These are phyloP conservation scores for Tetrahymena borealis DNA, from an alignment of 73 alveolate species.

Conservation along the genomic window DNA sequence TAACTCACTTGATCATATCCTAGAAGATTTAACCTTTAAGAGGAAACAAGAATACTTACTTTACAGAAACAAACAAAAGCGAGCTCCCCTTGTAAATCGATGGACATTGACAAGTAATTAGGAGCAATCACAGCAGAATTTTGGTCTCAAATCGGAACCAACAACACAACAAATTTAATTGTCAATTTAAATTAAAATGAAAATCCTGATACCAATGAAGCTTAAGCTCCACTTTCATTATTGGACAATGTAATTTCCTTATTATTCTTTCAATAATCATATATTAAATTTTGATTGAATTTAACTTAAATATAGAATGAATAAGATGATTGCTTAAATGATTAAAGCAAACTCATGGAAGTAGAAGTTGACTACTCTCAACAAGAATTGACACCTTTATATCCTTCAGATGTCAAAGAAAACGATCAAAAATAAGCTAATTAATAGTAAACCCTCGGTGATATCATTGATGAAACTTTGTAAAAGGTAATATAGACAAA, in stretches of 20 bases:
- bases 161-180: neutral
- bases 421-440: neutral
- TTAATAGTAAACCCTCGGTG: neutral
- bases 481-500: neutral
- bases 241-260: neutral
- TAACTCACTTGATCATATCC: neutral
- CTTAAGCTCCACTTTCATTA: neutral
- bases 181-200: neutral
- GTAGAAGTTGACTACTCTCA: neutral
- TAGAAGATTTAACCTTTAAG: neutral
- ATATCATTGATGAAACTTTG: neutral
- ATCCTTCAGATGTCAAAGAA: neutral
- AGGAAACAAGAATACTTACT: neutral
- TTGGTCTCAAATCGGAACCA: neutral
- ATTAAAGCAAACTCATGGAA: neutral
- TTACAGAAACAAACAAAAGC: neutral
- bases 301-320: neutral
- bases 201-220: neutral
- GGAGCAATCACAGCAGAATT: slow-evolving; percentile 1
- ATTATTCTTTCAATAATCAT: neutral
- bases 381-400: neutral
- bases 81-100: slow-evolving; percentile 3
- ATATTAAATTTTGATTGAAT: neutral
- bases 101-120: neutral
- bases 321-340: neutral